phyloP scores from a whole-genome alignment of 441 rosid genomes.

The Aquilaria agallochum region DNA sequence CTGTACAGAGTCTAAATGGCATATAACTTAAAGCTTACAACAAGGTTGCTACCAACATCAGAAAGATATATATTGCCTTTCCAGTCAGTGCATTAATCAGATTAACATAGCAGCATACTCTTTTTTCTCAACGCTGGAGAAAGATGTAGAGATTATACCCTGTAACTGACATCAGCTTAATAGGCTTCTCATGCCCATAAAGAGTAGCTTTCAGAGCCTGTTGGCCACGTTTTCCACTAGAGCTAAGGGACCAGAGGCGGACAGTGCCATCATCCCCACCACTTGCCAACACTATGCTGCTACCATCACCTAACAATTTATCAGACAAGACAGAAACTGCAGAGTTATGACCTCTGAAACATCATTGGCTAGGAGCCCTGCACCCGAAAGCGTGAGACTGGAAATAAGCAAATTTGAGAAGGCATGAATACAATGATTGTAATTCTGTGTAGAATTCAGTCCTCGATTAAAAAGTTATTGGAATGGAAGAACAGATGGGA shows the following conservation, averaged over 20 bases:
- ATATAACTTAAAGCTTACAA: too few species aligned
- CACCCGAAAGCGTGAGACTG: constrained; percentile 12
- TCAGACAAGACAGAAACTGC: constrained; percentile 58
- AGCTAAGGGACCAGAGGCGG: constrained; percentile 66
- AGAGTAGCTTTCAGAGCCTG: constrained; percentile 60
- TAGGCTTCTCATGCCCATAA: constrained; percentile 57
- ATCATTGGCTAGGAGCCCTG: constrained; percentile 54
- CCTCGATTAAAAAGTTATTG: not conserved
- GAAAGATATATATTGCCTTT: too few species aligned
- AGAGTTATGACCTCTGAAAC: constrained; percentile 59
- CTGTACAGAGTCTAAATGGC: too few species aligned
- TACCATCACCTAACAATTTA: constrained; percentile 48
- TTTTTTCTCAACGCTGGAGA: too few species aligned
- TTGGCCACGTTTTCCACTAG: constrained; percentile 49
- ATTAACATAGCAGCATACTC: too few species aligned
- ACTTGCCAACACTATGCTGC: constrained; percentile 47
- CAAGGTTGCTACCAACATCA: too few species aligned
- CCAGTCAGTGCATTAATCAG: too few species aligned
- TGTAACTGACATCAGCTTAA: constrained; percentile 54
- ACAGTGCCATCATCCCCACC: constrained; percentile 76
- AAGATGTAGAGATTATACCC: constrained; percentile 31
- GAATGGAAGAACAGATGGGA: not conserved
- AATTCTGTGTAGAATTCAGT: constrained; percentile 3
- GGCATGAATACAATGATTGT: not conserved
- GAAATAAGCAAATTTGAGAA: not conserved